Conservation (phyloP, 371 early-diverging fungal species). For the Basidiobolus heterosporus region DNA sequence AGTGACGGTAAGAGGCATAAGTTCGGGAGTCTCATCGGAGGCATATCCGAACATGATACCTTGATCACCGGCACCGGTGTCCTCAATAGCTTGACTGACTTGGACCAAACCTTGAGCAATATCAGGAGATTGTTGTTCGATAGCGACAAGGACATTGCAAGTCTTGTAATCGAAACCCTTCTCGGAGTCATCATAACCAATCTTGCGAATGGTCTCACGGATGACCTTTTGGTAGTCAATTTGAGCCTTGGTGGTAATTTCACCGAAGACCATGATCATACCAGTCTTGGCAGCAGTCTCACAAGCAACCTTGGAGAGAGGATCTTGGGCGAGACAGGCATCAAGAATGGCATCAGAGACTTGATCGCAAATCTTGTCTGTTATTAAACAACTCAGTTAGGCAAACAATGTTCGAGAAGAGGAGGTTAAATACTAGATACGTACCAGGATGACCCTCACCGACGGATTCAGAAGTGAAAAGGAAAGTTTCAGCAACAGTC, state of each 20-base stretch:
- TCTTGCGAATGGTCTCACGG: conserved; percentile 91
- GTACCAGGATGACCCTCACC: conserved; percentile 96
- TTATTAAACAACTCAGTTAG: background rate
- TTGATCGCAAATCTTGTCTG: conserved; percentile 99
- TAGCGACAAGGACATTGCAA: conserved; percentile 95
- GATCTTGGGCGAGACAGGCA: conserved; percentile 91
- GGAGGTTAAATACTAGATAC: conserved; percentile 11
- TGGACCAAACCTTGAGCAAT: conserved; percentile 92
- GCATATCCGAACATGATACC: conserved; percentile 96
- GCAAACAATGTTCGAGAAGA: too few relatives aligned
- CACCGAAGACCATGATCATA: conserved; percentile 99
- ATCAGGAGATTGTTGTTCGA: conserved; percentile 98
- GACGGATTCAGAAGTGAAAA: conserved; percentile 98
- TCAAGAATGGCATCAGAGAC: conserved; percentile 96
- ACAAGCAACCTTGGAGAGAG: conserved; percentile 95
- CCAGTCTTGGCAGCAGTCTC: conserved; percentile 98
- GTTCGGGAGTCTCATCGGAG: conserved; percentile 97
- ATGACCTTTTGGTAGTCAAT: conserved; percentile 97
- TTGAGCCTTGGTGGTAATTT: conserved; percentile 94
- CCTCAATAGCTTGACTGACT: conserved; percentile 75
- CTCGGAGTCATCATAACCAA: conserved; percentile 92
- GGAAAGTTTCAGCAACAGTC: conserved; percentile 40
- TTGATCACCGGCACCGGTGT: conserved; percentile 98
- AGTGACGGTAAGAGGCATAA: conserved; percentile 94
- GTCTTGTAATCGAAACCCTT: conserved; percentile 99